Percentiles rank a stretch among this genome's conserved stretches.
These are phyloP conservation scores for Echria macrotheca DNA, from an alignment of 495 filamentous ascomycete species.

Conservation along the genomic window DNA sequence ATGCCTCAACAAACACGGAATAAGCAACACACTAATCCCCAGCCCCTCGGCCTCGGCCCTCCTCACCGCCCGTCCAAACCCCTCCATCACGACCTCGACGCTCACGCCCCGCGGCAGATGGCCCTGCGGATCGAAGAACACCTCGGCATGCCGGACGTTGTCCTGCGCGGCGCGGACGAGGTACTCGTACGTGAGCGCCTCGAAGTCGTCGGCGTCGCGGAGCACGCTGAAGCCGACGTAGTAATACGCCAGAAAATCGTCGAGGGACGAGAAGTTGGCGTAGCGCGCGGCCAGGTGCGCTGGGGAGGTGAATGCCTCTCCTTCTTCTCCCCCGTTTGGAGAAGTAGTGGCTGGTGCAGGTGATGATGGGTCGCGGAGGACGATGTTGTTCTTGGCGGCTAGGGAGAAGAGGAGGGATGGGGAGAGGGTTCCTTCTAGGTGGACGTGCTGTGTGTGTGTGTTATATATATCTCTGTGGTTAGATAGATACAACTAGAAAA, in stretches of 20 bases:
- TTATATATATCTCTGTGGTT: too few species aligned
- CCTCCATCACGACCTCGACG: slow-evolving; percentile 54
- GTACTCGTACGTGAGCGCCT: slow-evolving; percentile 69
- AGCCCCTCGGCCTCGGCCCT: slow-evolving; percentile 60
- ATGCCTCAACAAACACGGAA: slow-evolving; percentile 67
- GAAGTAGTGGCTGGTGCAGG: not conserved
- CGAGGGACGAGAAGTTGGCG: slow-evolving; percentile 58
- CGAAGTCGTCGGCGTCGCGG: slow-evolving; percentile 56
- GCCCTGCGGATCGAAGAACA: slow-evolving; percentile 78
- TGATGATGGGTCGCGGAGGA: slow-evolving; percentile 42
- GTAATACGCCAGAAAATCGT: slow-evolving; percentile 76
- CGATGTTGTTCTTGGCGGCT: slow-evolving; percentile 55
- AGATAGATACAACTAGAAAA: too few species aligned
- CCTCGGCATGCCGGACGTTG: slow-evolving; percentile 63
- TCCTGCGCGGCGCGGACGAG: slow-evolving; percentile 62
- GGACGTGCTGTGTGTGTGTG: too few species aligned
- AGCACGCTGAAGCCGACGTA: slow-evolving; percentile 71
- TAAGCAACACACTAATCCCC: slow-evolving; percentile 56
- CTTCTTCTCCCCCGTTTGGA: slow-evolving; percentile 53
- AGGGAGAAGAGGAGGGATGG: slow-evolving; percentile 65
- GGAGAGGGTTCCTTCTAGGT: slow-evolving; percentile 66
- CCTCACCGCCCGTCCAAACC: slow-evolving; percentile 53
- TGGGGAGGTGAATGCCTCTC: slow-evolving; percentile 58
- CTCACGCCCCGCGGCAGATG: slow-evolving; percentile 59
- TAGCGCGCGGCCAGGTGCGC: slow-evolving; percentile 56